phyloP scores from a whole-genome alignment of 2,329 filamentous ascomycete species.

The Penicillium sp. region DNA sequence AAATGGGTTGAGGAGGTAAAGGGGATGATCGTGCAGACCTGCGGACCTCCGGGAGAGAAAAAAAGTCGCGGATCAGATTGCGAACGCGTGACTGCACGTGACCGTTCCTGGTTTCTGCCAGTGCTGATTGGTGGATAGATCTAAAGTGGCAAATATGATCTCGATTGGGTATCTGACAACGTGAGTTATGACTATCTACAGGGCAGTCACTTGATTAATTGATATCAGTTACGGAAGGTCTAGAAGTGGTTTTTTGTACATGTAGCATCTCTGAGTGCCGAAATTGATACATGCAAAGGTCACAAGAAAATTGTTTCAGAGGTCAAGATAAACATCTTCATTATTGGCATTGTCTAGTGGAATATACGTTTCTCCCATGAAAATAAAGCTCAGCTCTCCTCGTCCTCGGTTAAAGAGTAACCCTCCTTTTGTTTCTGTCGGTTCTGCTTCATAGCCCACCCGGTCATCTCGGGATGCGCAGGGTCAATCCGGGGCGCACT shows the following conservation, averaged over 20 bases:
- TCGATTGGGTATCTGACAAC: background rate
- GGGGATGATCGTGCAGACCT: conserved; percentile 14
- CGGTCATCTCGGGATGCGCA: conserved; percentile 43
- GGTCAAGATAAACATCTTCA: background rate
- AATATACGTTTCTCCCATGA: background rate
- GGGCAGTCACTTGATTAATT: background rate
- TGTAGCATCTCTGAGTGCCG: background rate
- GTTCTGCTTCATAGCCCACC: conserved; percentile 47
- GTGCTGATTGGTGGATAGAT: conserved; percentile 7
- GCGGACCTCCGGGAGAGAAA: conserved; percentile 19
- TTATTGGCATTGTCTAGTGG: background rate
- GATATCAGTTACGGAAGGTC: background rate
- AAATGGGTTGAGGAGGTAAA: conserved; percentile 12
- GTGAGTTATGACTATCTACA: background rate
- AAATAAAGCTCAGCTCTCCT: conserved; percentile 1
- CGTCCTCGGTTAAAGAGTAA: conserved; percentile 20
- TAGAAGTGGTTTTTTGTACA: background rate
- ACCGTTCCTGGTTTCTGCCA: conserved; percentile 2
- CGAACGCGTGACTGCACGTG: conserved; percentile 20
- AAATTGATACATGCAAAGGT: background rate
- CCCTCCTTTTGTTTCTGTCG: conserved; percentile 34
- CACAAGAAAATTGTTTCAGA: background rate
- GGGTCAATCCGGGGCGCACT: conserved; percentile 55
- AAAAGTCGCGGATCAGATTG: conserved; percentile 13
- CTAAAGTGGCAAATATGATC: background rate